Conservation (phyloP, 2,329 filamentous ascomycete genomes). For the Aspergillus brunneoviolaceus region DNA sequence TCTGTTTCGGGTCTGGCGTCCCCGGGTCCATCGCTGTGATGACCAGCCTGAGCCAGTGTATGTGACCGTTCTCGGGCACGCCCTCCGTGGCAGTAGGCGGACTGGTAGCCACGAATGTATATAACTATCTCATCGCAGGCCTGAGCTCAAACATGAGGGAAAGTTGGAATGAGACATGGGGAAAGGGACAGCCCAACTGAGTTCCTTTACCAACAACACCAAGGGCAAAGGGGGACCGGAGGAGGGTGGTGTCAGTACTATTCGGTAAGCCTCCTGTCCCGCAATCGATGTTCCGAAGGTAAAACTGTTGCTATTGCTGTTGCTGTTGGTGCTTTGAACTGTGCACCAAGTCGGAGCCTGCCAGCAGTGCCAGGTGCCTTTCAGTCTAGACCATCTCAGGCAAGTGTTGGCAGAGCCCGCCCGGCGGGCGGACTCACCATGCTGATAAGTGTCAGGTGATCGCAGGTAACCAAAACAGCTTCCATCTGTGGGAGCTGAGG, state of each 20-base stretch:
- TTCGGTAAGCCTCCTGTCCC: not conserved
- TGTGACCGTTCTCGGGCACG: not conserved
- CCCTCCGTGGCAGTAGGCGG: not conserved
- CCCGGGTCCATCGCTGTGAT: slow-evolving; percentile 1
- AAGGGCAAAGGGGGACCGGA: not conserved
- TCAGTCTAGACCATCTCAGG: not conserved
- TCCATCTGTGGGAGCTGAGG: not conserved
- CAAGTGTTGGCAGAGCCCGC: not conserved
- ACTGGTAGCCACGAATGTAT: not conserved
- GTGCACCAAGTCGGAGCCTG: not conserved
- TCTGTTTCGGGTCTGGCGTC: slow-evolving; percentile 2
- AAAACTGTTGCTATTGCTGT: not conserved
- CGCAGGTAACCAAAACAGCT: not conserved
- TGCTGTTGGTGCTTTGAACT: not conserved
- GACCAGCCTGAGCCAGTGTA: slow-evolving; percentile 2
- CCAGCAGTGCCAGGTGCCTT: not conserved
- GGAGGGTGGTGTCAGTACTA: slow-evolving; percentile 9
- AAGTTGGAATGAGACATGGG: slow-evolving; percentile 9
- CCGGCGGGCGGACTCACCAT: too few species aligned
- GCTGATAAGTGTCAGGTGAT: slow-evolving; percentile 5
- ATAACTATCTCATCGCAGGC: not conserved
- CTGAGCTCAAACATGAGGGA: too few species aligned
- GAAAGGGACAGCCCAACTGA: slow-evolving; percentile 10
- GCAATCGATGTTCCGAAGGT: not conserved
- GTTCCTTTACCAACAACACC: slow-evolving; percentile 8